These are phyloP conservation scores for Trypanosoma theileri DNA, from an alignment of 208 protist genomes.

Conservation along the genomic window DNA sequence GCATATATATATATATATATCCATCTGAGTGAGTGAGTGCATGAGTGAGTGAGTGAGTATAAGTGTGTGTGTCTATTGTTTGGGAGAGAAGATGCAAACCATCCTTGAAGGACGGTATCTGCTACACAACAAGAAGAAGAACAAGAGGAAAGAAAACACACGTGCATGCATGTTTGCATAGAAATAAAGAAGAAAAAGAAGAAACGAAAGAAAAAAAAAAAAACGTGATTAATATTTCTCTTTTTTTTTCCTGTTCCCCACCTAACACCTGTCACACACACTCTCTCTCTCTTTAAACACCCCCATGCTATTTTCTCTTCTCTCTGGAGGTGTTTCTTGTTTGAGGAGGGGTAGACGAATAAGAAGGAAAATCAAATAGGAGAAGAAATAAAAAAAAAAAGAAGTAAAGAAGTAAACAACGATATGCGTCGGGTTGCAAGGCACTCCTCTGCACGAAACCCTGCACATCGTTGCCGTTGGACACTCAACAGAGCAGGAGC, in stretches of 20 bases:
- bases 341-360: not conserved
- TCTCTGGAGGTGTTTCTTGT: too few species aligned
- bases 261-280: too few species aligned
- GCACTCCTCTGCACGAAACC: not conserved
- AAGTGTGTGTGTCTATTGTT: not conserved
- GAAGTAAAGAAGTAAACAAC: not conserved
- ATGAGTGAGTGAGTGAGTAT: not conserved
- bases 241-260: too few species aligned
- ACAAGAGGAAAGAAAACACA: not conserved
- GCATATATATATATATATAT: constrained; percentile 17
- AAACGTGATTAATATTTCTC: too few species aligned
- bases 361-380: not conserved
- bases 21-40: not conserved
- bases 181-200: not conserved
- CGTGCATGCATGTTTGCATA: not conserved
- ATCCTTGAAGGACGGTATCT: too few species aligned
- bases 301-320: too few species aligned
- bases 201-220: too few species aligned
- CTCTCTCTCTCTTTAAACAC: too few species aligned
- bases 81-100: not conserved
- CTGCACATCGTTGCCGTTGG: constrained; percentile 14
- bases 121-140: too few species aligned
- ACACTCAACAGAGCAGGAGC: not conserved
- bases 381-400: not conserved
- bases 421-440: constrained; percentile 13